These are phyloP conservation scores for Tulasnella sp. DNA, from an alignment of 768 basidiomycete genomes.

Conservation along the genomic window DNA sequence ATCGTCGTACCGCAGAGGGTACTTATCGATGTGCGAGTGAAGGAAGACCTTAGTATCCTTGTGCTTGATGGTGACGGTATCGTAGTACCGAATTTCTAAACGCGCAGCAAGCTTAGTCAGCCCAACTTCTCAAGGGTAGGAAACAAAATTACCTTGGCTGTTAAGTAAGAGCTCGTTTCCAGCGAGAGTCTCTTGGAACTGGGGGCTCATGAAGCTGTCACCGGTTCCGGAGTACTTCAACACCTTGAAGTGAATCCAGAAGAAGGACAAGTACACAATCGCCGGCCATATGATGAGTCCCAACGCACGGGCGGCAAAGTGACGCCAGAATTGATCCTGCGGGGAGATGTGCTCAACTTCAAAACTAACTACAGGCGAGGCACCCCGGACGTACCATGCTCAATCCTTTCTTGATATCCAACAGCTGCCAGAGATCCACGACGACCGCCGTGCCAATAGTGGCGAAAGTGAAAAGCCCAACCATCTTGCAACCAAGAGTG, in stretches of 20 bases:
- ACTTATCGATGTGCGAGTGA: constrained; percentile 84
- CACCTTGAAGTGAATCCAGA: constrained; percentile 88
- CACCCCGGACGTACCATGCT: constrained; percentile 47
- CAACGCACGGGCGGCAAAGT: constrained; percentile 74
- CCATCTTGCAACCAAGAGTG: constrained; percentile 96
- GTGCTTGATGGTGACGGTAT: constrained; percentile 78
- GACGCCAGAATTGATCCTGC: constrained; percentile 80
- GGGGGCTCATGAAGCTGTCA: constrained; percentile 94
- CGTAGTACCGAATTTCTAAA: constrained; percentile 86
- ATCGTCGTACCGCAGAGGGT: constrained; percentile 91
- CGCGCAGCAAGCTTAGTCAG: background rate
- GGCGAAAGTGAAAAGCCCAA: constrained; percentile 83
- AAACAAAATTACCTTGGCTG: constrained; percentile 61
- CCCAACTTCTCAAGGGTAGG: constrained; percentile 6
- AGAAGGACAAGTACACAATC: constrained; percentile 85
- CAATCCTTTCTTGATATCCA: constrained; percentile 73
- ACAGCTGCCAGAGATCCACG: constrained; percentile 87
- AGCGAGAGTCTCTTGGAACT: constrained; percentile 89
- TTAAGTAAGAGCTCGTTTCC: constrained; percentile 89
- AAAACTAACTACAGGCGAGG: background rate
- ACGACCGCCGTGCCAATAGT: constrained; percentile 85
- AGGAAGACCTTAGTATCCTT: constrained; percentile 88
- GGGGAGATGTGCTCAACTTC: background rate
- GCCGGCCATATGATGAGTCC: constrained; percentile 86
- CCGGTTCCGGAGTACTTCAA: constrained; percentile 84